Base-by-base conservation (phyloP, 202 grass and related monocot species). In the Elaeis oleifera region DNA sequence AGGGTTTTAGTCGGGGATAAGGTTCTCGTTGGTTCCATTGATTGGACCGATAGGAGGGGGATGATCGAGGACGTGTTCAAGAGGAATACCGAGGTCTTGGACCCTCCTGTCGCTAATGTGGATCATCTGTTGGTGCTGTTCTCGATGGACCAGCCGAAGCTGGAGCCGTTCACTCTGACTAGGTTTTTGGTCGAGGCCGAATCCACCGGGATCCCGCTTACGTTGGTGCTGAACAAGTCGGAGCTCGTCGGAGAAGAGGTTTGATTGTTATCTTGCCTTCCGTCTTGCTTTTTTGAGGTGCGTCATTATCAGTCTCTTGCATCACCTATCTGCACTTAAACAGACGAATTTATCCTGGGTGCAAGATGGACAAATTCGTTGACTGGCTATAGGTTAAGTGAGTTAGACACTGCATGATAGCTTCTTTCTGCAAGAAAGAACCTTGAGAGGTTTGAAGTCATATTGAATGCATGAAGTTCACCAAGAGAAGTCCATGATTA, bases 101-200 rank as follows among this genome's bases (percentile, higher is more conserved):
- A 91, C 65, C 87, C 92, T 17, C 87, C 87, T 1, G 74, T 96
- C 27, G 87, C 92, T 44, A 96, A 96, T 59, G 87, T 96, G 16
- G 81, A 90, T 64, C 78, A 66, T 19, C 74, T 96, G 19, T 23
- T 91, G 64, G 74, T 96, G 25, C 82, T 96, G 28, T 96, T 96
- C 68, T 79, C 92, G 4, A 68, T 96, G 28, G 81, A 91, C 73
- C 84, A 89, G 76, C 92, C 92, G 0, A 62, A 58, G 70, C 75
- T 80, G 6, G 87, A 96, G 73, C 87, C 87, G 6, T 83, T 83
- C 72, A 85, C 74, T 39, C 84, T 96, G 59, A 96, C 92, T 9
- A 67, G 92, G 78, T 96, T 96, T 74, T 83, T 96, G 60, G 79
- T 96, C 28, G 92, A 96, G 51, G 92, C 92, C 4, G 87, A 91